A percentile compares a stretch with the other conserved stretches of the same genome.
These are phyloP conservation scores for Oropetium thomaeum DNA, from an alignment of 176 grass and related monocot species.

Conservation along the genomic window DNA sequence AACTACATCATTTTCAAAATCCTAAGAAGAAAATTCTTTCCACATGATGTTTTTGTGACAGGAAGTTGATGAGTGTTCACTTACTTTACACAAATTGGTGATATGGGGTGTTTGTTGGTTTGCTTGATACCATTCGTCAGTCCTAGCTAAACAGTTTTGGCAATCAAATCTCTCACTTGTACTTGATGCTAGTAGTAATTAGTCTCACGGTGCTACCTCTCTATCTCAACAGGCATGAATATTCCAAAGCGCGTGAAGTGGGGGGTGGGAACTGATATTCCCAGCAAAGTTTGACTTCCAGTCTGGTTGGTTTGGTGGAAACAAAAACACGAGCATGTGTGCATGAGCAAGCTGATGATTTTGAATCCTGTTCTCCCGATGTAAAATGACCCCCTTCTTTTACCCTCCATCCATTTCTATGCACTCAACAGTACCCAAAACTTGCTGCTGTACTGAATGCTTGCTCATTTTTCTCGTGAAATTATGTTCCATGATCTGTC, in stretches of 20 bases:
- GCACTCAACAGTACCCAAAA: not conserved
- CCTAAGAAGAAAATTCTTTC: slow-evolving; percentile 4
- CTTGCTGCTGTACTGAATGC: not conserved
- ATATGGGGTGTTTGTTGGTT: slow-evolving; percentile 30
- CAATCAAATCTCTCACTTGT: slow-evolving; percentile 10
- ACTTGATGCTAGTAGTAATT: not conserved
- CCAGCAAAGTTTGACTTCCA: slow-evolving; percentile 2
- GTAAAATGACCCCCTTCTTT: slow-evolving; percentile 30
- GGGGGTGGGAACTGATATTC: not conserved
- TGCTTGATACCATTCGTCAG: slow-evolving; percentile 29
- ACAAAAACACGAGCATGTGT: not conserved
- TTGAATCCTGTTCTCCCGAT: slow-evolving; percentile 24
- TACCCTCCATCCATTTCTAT: not conserved
- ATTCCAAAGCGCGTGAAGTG: not conserved
- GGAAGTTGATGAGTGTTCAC: slow-evolving; percentile 23
- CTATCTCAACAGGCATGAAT: slow-evolving; percentile 49
- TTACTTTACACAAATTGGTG: slow-evolving; percentile 12
- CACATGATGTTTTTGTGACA: slow-evolving; percentile 26
- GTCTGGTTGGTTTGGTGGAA: slow-evolving; percentile 8
- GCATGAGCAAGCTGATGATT: slow-evolving; percentile 28
- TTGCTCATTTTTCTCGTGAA: not conserved
- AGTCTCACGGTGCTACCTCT: slow-evolving; percentile 21
- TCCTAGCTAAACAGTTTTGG: slow-evolving; percentile 7
- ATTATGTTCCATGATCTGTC: not conserved
- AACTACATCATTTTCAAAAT: not conserved